Evolutionary conservation across 208 protist genomes (phyloP).

Genomic region (Trypanosoma caninum): DNA sequence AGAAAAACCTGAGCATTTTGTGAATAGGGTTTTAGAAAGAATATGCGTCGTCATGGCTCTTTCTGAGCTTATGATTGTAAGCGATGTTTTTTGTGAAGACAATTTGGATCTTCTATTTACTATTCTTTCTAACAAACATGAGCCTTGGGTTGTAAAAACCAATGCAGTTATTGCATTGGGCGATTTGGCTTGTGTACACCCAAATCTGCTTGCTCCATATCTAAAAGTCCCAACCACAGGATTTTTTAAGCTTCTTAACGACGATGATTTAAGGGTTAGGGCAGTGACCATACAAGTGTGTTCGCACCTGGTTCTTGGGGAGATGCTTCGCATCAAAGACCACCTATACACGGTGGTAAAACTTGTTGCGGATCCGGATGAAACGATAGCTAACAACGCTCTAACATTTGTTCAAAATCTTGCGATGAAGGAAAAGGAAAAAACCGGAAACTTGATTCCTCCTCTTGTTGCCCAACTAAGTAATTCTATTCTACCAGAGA

Average conservation of each 20-base stretch:
- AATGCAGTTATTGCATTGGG: slow-evolving; percentile 87
- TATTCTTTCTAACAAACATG: slow-evolving; percentile 63
- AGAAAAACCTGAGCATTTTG: slow-evolving; percentile 36
- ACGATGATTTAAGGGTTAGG: slow-evolving; percentile 83
- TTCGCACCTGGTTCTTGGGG: slow-evolving; percentile 85
- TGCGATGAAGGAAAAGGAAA: slow-evolving; percentile 86
- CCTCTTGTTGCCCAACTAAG: slow-evolving; percentile 76
- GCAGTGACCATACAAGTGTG: slow-evolving; percentile 90
- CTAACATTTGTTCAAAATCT: slow-evolving; percentile 88
- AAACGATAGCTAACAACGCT: slow-evolving; percentile 80
- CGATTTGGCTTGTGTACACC: slow-evolving; percentile 87
- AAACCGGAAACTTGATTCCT: slow-evolving; percentile 86
- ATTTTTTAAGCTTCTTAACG: slow-evolving; percentile 82
- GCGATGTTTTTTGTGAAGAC: slow-evolving; percentile 61
- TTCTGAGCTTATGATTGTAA: slow-evolving; percentile 86
- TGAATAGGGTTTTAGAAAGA: slow-evolving; percentile 46
- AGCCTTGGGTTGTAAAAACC: slow-evolving; percentile 87
- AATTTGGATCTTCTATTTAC: slow-evolving; percentile 79
- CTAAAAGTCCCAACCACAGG: slow-evolving; percentile 66
- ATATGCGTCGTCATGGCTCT: slow-evolving; percentile 81
- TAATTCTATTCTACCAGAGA: slow-evolving; percentile 68
- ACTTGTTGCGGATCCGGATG: slow-evolving; percentile 84
- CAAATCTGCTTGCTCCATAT: slow-evolving; percentile 80
- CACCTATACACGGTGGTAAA: slow-evolving; percentile 85
- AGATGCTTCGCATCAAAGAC: slow-evolving; percentile 89